Conservation (phyloP, 2,329 filamentous ascomycete species). For the Diaporthe amygdali region DNA sequence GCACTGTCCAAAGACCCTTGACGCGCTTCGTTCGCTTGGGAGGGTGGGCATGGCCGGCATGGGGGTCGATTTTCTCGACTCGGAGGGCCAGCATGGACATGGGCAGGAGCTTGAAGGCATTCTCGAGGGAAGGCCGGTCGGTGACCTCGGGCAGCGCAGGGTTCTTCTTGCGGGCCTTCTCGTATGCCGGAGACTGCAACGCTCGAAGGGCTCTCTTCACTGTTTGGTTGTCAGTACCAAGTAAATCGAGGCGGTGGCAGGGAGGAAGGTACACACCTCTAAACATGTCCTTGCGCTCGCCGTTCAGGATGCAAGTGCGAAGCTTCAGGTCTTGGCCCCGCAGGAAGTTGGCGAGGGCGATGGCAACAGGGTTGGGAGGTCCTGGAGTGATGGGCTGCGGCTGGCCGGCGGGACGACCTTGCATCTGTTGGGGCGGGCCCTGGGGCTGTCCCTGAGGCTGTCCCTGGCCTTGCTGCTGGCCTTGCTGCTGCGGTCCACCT, state of each 20-base stretch:
- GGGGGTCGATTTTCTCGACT: conserved; percentile 80
- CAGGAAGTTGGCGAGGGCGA: conserved; percentile 90
- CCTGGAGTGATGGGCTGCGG: conserved; percentile 74
- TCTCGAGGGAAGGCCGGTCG: conserved; percentile 87
- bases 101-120: conserved; percentile 92
- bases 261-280: conserved; percentile 62
- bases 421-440: conserved; percentile 40
- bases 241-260: not conserved
- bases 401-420: conserved; percentile 51
- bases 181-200: conserved; percentile 86
- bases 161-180: conserved; percentile 89
- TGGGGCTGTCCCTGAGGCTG: conserved; percentile 43
- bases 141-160: conserved; percentile 85
- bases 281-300: conserved; percentile 98
- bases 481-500: conserved; percentile 35
- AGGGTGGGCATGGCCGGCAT: conserved; percentile 74
- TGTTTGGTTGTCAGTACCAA: conserved; percentile 42
- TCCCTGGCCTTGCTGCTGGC: conserved; percentile 14
- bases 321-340: conserved; percentile 84
- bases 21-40: conserved; percentile 82
- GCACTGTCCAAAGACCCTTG: conserved; percentile 96
- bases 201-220: conserved; percentile 96
- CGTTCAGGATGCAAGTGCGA: conserved; percentile 90
- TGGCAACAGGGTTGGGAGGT: conserved; percentile 85
- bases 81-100: conserved; percentile 92